Evolutionary conservation across 1,284 basidiomycete genomes (phyloP).

Genomic region (Malassezia brasiliensis): DNA sequence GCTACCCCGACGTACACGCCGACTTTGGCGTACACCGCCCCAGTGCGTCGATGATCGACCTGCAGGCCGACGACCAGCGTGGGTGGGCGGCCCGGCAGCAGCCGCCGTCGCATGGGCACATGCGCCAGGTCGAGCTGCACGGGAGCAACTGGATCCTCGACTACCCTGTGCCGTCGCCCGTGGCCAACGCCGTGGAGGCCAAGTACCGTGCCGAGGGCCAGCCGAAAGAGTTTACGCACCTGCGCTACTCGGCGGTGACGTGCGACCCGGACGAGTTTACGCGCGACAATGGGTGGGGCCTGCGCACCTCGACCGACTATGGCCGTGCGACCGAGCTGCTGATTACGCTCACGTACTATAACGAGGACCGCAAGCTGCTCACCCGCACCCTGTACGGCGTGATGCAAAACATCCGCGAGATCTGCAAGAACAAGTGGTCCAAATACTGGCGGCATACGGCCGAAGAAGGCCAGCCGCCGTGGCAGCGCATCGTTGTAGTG

Average conservation of each 20-base stretch:
- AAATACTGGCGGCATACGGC: constrained; percentile 62
- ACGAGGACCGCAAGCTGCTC: constrained; percentile 85
- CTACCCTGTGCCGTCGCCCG: constrained; percentile 69
- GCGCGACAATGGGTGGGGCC: constrained; percentile 60
- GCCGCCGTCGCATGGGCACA: constrained; percentile 51
- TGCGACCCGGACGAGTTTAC: constrained; percentile 86
- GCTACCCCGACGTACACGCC: neutral
- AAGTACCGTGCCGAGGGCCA: constrained; percentile 55
- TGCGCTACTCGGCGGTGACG: constrained; percentile 70
- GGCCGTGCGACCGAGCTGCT: constrained; percentile 83
- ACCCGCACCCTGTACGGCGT: constrained; percentile 72
- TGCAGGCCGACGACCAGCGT: neutral
- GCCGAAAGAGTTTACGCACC: constrained; percentile 71
- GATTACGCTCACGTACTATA: constrained; percentile 60
- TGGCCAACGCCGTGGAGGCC: constrained; percentile 71
- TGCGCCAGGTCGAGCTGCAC: constrained; percentile 76
- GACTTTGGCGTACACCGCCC: neutral
- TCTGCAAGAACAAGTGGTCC: constrained; percentile 86
- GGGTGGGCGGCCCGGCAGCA: constrained; percentile 47
- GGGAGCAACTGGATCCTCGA: constrained; percentile 52
- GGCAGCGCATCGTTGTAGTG: constrained; percentile 83
- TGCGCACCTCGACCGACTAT: constrained; percentile 71
- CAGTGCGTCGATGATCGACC: neutral
- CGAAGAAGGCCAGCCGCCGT: constrained; percentile 67
- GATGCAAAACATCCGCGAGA: constrained; percentile 96